These are phyloP conservation scores for Phytophthora pseudosyringae DNA, from an alignment of 352 stramenopile species.

Conservation along the genomic window DNA sequence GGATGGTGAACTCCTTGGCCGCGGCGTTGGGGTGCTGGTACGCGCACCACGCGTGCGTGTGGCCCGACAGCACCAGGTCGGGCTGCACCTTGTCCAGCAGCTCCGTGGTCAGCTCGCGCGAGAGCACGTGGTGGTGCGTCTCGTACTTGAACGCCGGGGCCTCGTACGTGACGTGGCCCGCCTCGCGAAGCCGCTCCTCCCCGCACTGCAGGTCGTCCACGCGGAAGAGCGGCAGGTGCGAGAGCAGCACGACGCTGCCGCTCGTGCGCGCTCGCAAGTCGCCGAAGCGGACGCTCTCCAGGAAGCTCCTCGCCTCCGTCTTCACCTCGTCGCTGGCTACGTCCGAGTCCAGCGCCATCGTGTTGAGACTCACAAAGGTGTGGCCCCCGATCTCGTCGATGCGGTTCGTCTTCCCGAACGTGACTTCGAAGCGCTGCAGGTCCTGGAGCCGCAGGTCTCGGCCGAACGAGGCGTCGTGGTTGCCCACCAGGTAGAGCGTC, in stretches of 20 bases:
- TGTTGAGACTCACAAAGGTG: constrained; percentile 74
- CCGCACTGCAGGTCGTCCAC: constrained; percentile 67
- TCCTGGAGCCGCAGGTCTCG: constrained; percentile 46
- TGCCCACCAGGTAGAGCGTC: constrained; percentile 75
- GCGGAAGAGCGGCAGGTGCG: constrained; percentile 68
- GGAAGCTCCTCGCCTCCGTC: constrained; percentile 60
- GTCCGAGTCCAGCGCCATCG: constrained; percentile 79
- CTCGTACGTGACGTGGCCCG: constrained; percentile 84
- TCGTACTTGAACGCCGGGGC: constrained; percentile 69
- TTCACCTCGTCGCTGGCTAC: constrained; percentile 53
- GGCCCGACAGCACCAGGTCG: constrained; percentile 67
- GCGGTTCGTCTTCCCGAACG: constrained; percentile 67
- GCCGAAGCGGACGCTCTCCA: constrained; percentile 48
- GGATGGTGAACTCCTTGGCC: constrained; percentile 67
- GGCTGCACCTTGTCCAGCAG: constrained; percentile 60
- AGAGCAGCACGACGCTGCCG: constrained; percentile 58
- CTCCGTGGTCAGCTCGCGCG: constrained; percentile 50
- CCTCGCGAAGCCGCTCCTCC: constrained; percentile 46
- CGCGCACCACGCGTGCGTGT: constrained; percentile 78
- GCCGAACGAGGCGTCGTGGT: constrained; percentile 81
- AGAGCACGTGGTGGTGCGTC: constrained; percentile 75
- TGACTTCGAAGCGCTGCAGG: constrained; percentile 59
- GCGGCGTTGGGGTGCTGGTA: constrained; percentile 40
- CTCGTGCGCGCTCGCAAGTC: constrained; percentile 22
- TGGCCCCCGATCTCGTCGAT: constrained; percentile 55